Conservation (phyloP, 495 filamentous ascomycete genomes). For the Penicillium fimorum region DNA sequence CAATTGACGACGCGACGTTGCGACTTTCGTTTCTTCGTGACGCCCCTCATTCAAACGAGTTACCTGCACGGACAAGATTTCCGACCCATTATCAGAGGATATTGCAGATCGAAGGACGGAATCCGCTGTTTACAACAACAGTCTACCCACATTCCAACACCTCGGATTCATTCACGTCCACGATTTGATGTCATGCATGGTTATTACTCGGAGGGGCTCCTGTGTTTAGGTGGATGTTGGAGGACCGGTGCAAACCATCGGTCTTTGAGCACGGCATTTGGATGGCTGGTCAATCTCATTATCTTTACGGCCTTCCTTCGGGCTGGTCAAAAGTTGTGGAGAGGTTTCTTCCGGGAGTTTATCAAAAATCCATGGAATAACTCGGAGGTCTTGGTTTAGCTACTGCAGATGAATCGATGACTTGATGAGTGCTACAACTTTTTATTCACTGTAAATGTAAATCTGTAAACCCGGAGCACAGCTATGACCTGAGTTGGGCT, state of each 20-base stretch:
- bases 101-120: slow-evolving; percentile 28
- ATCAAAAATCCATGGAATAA: slow-evolving; percentile 32
- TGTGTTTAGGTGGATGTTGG: slow-evolving; percentile 45
- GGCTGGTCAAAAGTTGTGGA: slow-evolving; percentile 36
- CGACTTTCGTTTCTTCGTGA: slow-evolving; percentile 40
- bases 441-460: not conserved
- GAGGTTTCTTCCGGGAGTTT: slow-evolving; percentile 43
- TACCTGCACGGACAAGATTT: slow-evolving; percentile 28
- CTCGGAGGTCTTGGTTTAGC: slow-evolving; percentile 31
- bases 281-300: slow-evolving; percentile 45
- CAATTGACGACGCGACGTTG: slow-evolving; percentile 37
- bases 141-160: slow-evolving; percentile 27
- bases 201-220: slow-evolving; percentile 33
- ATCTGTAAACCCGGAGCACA: not conserved
- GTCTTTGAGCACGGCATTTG: slow-evolving; percentile 29
- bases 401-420: slow-evolving; percentile 33
- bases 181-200: slow-evolving; percentile 22
- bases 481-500: no score
- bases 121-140: slow-evolving; percentile 37
- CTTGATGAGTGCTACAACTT: slow-evolving; percentile 16
- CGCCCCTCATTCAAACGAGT: slow-evolving; percentile 31
- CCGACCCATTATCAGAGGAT: slow-evolving; percentile 26
- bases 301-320: slow-evolving; percentile 18
- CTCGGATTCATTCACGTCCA: slow-evolving; percentile 30
- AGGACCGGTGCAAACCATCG: slow-evolving; percentile 24